These are phyloP conservation scores for Centella asiatica DNA, from an alignment of 129 eudicot genomes.

Conservation along the genomic window DNA sequence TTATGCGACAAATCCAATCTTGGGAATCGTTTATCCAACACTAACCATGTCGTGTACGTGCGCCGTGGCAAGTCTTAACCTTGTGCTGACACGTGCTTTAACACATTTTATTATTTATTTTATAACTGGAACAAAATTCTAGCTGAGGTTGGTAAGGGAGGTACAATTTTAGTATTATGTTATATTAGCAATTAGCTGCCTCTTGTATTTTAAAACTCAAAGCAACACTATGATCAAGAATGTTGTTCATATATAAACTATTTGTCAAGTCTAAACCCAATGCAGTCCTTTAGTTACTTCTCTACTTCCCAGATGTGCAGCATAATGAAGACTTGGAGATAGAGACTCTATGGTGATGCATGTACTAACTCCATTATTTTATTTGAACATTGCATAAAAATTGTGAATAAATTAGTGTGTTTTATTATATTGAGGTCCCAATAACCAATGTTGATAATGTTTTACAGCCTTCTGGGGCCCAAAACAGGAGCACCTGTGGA, in stretches of 20 bases:
- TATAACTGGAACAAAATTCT: no score
- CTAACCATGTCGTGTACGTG: background rate
- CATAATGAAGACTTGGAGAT: no score
- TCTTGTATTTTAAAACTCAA: constrained; percentile 14
- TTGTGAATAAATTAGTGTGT: no score
- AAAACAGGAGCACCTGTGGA: background rate
- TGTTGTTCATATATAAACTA: constrained; percentile 2
- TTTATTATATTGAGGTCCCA: no score
- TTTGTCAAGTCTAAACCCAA: constrained; percentile 3
- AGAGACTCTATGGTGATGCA: no score
- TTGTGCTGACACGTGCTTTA: background rate
- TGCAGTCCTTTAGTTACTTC: constrained; percentile 17
- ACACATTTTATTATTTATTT: background rate
- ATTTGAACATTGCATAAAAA: no score
- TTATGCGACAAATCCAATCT: constrained; percentile 8
- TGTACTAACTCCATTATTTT: no score
- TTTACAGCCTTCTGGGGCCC: no score
- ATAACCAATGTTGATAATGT: no score
- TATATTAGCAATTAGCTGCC: constrained; percentile 10
- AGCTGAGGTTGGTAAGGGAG: background rate
- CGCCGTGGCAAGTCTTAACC: constrained; percentile 13
- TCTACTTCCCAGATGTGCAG: constrained; percentile 6
- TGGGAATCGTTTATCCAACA: background rate
- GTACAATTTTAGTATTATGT: constrained; percentile 14
- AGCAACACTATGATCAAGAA: constrained; percentile 28